A percentile compares a stretch with the other conserved stretches of the same genome.
These are phyloP conservation scores for Paraglomus brasilianum DNA, from an alignment of 192 early-diverging fungal species.

Conservation along the genomic window DNA sequence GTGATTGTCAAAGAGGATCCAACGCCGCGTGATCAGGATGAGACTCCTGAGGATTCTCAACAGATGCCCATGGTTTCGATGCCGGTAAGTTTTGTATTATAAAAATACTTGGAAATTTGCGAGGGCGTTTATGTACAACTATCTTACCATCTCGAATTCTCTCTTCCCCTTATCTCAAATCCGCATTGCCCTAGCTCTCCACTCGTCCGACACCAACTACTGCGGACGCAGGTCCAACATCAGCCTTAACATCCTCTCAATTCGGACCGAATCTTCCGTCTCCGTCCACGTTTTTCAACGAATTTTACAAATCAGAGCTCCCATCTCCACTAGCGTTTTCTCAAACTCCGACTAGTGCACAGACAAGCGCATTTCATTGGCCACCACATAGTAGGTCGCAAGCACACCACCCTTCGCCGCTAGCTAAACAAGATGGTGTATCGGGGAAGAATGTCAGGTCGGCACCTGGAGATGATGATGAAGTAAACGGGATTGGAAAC, in stretches of 20 bases:
- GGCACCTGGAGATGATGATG: slow-evolving; percentile 11
- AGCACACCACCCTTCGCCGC: slow-evolving; percentile 52
- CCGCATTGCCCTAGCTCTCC: neutral
- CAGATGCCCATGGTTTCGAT: neutral
- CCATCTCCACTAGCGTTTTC: slow-evolving; percentile 79
- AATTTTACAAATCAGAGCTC: slow-evolving; percentile 70
- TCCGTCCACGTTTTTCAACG: slow-evolving; percentile 73
- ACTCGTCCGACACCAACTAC: slow-evolving; percentile 27
- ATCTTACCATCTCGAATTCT: no score
- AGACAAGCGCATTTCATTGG: slow-evolving; percentile 70
- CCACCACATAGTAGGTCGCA: slow-evolving; percentile 45
- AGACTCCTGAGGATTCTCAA: slow-evolving; percentile 17
- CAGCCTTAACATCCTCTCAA: slow-evolving; percentile 62
- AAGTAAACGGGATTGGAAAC: neutral
- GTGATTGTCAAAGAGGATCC: neutral
- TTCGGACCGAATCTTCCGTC: slow-evolving; percentile 72
- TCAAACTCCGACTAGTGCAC: slow-evolving; percentile 66
- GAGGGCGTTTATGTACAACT: neutral
- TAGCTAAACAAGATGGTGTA: slow-evolving; percentile 41
- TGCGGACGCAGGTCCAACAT: slow-evolving; percentile 62
- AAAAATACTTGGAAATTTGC: neutral
- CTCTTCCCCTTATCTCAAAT: no score
- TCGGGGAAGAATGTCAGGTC: neutral
- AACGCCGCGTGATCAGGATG: slow-evolving; percentile 4
- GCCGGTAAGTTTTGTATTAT: slow-evolving; percentile 3